A percentile compares a stretch with the other conserved stretches of the same genome.
Conservation (phyloP, 495 filamentous ascomycete genomes). For the Daldinia grandis region DNA sequence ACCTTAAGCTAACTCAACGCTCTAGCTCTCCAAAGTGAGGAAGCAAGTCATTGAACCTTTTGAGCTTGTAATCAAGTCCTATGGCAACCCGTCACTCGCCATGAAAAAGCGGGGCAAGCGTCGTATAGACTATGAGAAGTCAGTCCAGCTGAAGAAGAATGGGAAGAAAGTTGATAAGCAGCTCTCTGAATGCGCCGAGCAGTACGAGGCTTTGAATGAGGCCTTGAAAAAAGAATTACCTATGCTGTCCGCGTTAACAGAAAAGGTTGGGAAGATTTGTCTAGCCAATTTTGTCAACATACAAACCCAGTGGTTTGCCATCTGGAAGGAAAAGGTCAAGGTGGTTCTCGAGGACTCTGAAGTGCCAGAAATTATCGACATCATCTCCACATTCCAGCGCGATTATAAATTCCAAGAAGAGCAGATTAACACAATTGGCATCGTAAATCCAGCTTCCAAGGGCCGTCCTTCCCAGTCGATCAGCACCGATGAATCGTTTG, state of each 20-base stretch:
- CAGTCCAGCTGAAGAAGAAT: slow-evolving; percentile 66
- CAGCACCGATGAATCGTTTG: slow-evolving; percentile 53
- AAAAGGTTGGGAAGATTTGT: slow-evolving; percentile 79
- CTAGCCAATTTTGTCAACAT: slow-evolving; percentile 82
- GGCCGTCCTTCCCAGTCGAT: slow-evolving; percentile 57
- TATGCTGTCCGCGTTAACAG: slow-evolving; percentile 79
- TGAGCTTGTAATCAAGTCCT: slow-evolving; percentile 77
- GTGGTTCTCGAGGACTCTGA: slow-evolving; percentile 70
- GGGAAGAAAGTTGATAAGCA: slow-evolving; percentile 83
- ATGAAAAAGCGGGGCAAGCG: slow-evolving; percentile 94
- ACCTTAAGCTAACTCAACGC: slow-evolving; percentile 5
- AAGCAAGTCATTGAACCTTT: slow-evolving; percentile 90
- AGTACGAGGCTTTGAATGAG: slow-evolving; percentile 89
- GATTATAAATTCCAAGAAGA: slow-evolving; percentile 73
- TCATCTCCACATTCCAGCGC: slow-evolving; percentile 73
- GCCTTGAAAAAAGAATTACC: slow-evolving; percentile 92
- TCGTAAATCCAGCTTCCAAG: slow-evolving; percentile 56
- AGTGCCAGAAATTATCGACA: slow-evolving; percentile 71
- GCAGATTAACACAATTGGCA: slow-evolving; percentile 57
- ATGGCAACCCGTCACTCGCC: slow-evolving; percentile 80
- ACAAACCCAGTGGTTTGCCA: slow-evolving; percentile 78
- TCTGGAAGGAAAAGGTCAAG: slow-evolving; percentile 81
- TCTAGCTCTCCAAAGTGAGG: slow-evolving; percentile 74
- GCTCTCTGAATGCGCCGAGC: slow-evolving; percentile 79
- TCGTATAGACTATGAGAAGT: slow-evolving; percentile 83